These are phyloP conservation scores for Punica granatum DNA, from an alignment of 345 rosid species.

Conservation along the genomic window DNA sequence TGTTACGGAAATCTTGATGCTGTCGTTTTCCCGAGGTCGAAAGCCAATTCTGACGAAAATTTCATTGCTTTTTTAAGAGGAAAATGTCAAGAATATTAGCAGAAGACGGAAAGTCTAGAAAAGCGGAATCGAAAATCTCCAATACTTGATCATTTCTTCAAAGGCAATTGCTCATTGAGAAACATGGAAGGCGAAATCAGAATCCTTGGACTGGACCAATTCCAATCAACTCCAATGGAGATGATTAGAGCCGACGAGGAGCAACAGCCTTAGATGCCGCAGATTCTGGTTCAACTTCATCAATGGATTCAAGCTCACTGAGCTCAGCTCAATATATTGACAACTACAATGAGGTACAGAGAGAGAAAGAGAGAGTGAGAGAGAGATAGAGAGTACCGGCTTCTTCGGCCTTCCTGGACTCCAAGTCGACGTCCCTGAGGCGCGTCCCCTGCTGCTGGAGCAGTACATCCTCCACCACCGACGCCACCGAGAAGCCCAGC, in stretches of 20 bases:
- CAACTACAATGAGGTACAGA: no score
- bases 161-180: background rate
- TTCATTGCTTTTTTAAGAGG: no score
- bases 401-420: constrained; percentile 54
- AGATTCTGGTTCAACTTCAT: background rate
- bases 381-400: constrained; percentile 36
- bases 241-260: background rate
- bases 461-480: constrained; percentile 69
- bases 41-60: background rate
- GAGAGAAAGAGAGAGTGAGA: background rate
- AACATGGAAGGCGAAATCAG: background rate
- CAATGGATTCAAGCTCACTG: background rate
- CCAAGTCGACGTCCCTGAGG: constrained; percentile 29
- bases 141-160: background rate
- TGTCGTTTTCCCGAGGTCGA: background rate
- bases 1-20: background rate
- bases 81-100: no score
- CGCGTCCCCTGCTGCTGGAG: constrained; percentile 50
- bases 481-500: constrained; percentile 53
- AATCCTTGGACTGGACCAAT: background rate
- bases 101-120: constrained; percentile 15
- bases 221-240: background rate
- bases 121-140: constrained; percentile 2
- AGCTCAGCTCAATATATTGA: background rate
- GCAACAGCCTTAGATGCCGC: no score